Base-by-base conservation (phyloP, 2,329 filamentous ascomycete genomes). In the Neonectria faginata region DNA sequence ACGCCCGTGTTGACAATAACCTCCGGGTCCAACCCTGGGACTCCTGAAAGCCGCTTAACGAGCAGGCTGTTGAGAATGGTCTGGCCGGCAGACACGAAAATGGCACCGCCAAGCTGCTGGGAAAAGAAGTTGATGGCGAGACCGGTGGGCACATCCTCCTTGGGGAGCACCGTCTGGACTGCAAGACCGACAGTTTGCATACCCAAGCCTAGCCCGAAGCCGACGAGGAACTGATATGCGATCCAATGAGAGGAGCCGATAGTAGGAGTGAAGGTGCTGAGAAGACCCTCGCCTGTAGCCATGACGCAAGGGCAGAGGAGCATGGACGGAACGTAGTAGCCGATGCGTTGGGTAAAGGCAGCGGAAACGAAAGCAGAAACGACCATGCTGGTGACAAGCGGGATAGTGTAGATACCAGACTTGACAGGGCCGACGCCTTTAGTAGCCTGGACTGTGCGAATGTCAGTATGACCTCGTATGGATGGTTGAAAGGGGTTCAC, bases 261-360 rank as follows among this genome's bases (percentile, higher is more conserved):
- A 54, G 75, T 67, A 2, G 83, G 81, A 16, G 74, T 77, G 33
- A 89, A 83, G 0, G 86, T 90, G 59, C 82, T 88, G 69, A 90
- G 78, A 12, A 90, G 81, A 2, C 88, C 88, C 55, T 84, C 78
- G 22, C 86, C 87, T 9, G 86, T 67, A 7, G 84, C 78, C 79
- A 83, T 83, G 67, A 86, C 75, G 65, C 80, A 79, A 3, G 86
- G 82, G 8, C 82, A 82, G 16, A 82, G 45, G 16, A 89, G 77
- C 85, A 89, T 88, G 20, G 82, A 81, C 0, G 85, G 88, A 5
- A 84, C 83, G 66, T 90, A 90, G 73, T 90, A 89, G 39, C 88
- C 88, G 29, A 87, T 77, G 57, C 81, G 82, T 57, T 85, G 82
- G 1, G 85, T 87, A 44, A 81, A 66, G 0, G 75, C 75, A 29